phyloP scores from a whole-genome alignment of 1,284 basidiomycete species.

The Rhodotorula sp. region DNA sequence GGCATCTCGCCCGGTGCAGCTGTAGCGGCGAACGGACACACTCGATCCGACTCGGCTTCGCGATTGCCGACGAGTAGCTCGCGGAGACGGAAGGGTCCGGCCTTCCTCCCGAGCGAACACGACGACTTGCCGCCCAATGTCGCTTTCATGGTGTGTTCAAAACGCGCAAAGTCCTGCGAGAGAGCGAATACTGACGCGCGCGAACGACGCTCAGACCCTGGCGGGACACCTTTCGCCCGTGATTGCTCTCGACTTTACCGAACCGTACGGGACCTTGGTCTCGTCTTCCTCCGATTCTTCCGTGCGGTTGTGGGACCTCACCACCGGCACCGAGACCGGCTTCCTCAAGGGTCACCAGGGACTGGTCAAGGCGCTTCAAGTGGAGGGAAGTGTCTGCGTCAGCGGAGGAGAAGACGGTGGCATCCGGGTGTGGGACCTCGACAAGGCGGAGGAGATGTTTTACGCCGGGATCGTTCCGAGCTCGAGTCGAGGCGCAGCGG shows the following conservation, averaged over 20 bases:
- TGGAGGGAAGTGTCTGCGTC: constrained; percentile 85
- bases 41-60: constrained; percentile 24
- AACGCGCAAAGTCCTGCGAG: not conserved
- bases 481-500: too few relatives aligned
- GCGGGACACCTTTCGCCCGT: constrained; percentile 76
- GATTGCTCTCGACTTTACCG: constrained; percentile 88
- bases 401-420: constrained; percentile 86
- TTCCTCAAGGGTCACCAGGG: constrained; percentile 62
- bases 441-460: constrained; percentile 53
- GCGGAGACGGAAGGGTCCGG: constrained; percentile 77
- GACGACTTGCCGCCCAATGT: constrained; percentile 90
- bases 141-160: constrained; percentile 91
- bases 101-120: constrained; percentile 95
- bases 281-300: constrained; percentile 62
- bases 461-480: constrained; percentile 8
- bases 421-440: constrained; percentile 84
- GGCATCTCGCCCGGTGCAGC: not conserved
- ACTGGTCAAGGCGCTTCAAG: constrained; percentile 83
- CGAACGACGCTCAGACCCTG: constrained; percentile 61
- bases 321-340: constrained; percentile 68
- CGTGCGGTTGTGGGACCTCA: constrained; percentile 82
- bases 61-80: constrained; percentile 49
- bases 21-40: not conserved
- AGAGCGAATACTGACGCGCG: not conserved
- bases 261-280: constrained; percentile 92